These are phyloP conservation scores for Talaromyces trachyspermus DNA, from an alignment of 495 filamentous ascomycete genomes.

Conservation along the genomic window DNA sequence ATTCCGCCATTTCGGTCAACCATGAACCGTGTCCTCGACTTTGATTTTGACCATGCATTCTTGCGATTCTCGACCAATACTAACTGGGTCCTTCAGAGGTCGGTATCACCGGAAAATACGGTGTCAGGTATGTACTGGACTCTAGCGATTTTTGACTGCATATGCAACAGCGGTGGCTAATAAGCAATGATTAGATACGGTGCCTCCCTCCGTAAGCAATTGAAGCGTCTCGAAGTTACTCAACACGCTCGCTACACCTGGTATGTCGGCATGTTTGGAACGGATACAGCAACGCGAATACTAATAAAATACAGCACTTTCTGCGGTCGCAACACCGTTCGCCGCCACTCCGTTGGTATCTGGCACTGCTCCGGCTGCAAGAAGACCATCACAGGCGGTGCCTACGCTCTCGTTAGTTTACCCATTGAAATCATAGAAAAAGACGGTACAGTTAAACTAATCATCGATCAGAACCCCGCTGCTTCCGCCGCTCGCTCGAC, in stretches of 20 bases:
- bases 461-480: conserved; percentile 52
- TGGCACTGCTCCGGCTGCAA: conserved; percentile 92
- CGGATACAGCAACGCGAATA: too few relatives aligned
- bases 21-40: neutral
- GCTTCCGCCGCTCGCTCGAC: conserved; percentile 95
- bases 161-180: conserved; percentile 3
- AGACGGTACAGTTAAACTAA: conserved; percentile 15
- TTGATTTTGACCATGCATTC: neutral
- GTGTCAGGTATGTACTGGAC: conserved; percentile 49
- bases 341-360: conserved; percentile 88
- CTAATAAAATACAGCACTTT: conserved; percentile 76
- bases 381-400: conserved; percentile 93
- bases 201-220: conserved; percentile 98
- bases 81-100: conserved; percentile 55
- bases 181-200: conserved; percentile 61
- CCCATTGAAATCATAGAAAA: conserved; percentile 10
- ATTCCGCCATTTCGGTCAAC: neutral
- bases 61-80: conserved; percentile 11
- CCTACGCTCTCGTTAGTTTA: conserved; percentile 85
- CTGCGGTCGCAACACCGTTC: conserved; percentile 93
- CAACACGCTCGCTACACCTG: conserved; percentile 86
- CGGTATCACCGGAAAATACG: conserved; percentile 72
- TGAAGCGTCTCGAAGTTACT: conserved; percentile 99
- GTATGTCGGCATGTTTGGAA: too few relatives aligned
- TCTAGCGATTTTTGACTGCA: neutral